Conservation (phyloP, 768 basidiomycete species). For the Pleurotus eryngii region DNA sequence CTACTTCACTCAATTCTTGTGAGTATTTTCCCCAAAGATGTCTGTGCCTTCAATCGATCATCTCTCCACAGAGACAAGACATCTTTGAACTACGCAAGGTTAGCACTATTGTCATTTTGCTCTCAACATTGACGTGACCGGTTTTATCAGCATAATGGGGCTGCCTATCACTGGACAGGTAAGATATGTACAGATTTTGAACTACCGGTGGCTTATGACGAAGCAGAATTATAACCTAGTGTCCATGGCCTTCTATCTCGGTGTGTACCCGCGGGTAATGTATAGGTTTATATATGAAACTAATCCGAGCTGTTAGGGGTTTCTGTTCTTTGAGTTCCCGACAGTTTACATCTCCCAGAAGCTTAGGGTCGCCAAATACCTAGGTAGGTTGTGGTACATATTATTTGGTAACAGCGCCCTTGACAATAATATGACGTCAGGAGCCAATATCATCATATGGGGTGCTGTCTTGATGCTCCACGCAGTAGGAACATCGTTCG, state of each 20-base stretch:
- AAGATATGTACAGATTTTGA: not conserved
- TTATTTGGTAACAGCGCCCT: no score
- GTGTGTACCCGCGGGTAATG: conserved; percentile 21
- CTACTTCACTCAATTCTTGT: conserved; percentile 69
- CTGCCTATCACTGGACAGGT: conserved; percentile 64
- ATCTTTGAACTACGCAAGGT: conserved; percentile 69
- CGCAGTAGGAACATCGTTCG: conserved; percentile 51
- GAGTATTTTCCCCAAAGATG: not conserved
- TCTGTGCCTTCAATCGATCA: not conserved
- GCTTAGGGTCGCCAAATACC: conserved; percentile 55
- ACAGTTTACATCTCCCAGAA: conserved; percentile 66
- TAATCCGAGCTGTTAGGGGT: conserved; percentile 36
- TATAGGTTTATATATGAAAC: no score
- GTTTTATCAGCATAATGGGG: conserved; percentile 50
- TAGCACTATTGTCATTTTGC: not conserved
- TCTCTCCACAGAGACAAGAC: conserved; percentile 55
- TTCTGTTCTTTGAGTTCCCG: conserved; percentile 61
- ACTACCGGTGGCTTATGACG: conserved; percentile 1
- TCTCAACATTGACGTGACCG: not conserved
- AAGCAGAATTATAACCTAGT: conserved; percentile 58
- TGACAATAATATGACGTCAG: conserved; percentile 20
- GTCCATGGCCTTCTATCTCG: conserved; percentile 62
- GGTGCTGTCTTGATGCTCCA: conserved; percentile 59
- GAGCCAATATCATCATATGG: conserved; percentile 59
- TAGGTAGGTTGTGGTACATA: conserved; percentile 34